Percentiles rank a stretch among this genome's conserved stretches.
Evolutionary conservation across 1,139 yeast genomes (phyloP).

Genomic region (Blastobotrys illinoisensis): DNA sequence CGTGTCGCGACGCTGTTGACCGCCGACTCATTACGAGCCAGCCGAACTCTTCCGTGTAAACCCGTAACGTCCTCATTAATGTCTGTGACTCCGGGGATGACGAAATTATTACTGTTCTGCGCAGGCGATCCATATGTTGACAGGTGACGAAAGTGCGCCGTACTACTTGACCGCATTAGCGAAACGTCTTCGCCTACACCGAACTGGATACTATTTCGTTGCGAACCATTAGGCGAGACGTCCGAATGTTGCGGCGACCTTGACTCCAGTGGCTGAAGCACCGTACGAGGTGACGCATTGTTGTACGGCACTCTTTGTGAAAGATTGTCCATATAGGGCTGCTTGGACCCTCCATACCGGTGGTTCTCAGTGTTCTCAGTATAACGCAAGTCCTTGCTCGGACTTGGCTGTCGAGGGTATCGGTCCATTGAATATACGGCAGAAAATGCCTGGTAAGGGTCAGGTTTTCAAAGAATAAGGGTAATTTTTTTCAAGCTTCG

Average conservation of each 20-base stretch:
- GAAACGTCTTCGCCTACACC: slow-evolving; percentile 13
- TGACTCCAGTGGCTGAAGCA: neutral
- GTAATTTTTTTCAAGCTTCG: too few relatives aligned
- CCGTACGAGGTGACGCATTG: neutral
- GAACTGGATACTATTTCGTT: neutral
- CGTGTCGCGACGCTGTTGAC: slow-evolving; percentile 26
- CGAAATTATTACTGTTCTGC: slow-evolving; percentile 21
- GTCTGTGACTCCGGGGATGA: slow-evolving; percentile 31
- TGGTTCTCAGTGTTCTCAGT: neutral
- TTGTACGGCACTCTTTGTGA: neutral
- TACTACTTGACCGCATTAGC: slow-evolving; percentile 17
- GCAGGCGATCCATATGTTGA: slow-evolving; percentile 16
- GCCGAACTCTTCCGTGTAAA: slow-evolving; percentile 32
- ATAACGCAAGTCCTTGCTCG: neutral
- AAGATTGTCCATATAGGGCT: neutral
- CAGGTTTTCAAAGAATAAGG: neutral
- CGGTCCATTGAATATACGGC: neutral
- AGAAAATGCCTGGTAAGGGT: neutral
- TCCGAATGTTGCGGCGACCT: neutral
- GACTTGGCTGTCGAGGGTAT: neutral
- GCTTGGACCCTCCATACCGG: neutral
- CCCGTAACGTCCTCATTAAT: slow-evolving; percentile 35
- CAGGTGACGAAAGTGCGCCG: slow-evolving; percentile 23
- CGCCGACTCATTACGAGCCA: slow-evolving; percentile 31
- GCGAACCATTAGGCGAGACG: neutral